Conservation (phyloP, 1,284 basidiomycete genomes). For the Exobasidium rhododendri region DNA sequence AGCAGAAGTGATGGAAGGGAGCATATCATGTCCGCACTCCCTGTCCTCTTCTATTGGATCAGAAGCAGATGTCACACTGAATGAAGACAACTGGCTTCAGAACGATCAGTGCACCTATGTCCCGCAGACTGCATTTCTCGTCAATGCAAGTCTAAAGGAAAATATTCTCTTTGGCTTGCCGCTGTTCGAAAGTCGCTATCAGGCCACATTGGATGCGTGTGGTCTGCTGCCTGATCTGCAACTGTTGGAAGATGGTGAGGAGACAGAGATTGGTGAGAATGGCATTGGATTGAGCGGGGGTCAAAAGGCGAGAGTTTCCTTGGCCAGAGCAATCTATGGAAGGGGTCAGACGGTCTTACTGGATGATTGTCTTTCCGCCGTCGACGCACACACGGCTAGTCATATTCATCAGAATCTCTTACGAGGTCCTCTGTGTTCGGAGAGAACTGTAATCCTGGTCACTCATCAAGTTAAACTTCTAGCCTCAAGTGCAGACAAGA, state of each 20-base stretch:
- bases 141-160: constrained; percentile 34
- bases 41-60: constrained; percentile 2
- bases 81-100: neutral
- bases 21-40: constrained; percentile 12
- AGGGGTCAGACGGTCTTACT: constrained; percentile 37
- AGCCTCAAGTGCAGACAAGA: constrained; percentile 21
- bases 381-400: constrained; percentile 66
- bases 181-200: constrained; percentile 36
- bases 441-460: constrained; percentile 69
- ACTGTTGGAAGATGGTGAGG: constrained; percentile 32
- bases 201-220: constrained; percentile 33
- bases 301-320: constrained; percentile 22
- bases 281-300: constrained; percentile 25
- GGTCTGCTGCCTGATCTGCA: constrained; percentile 36
- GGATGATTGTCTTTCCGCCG: constrained; percentile 54
- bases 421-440: constrained; percentile 49
- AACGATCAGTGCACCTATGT: constrained; percentile 23
- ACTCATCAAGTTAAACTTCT: constrained; percentile 61
- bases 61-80: neutral
- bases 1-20: constrained; percentile 32
- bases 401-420: constrained; percentile 49
- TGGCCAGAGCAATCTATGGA: constrained; percentile 48
- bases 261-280: constrained; percentile 25
- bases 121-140: constrained; percentile 44
- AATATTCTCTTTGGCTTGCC: constrained; percentile 47